phyloP scores from a whole-genome alignment of 2,329 filamentous ascomycete genomes.

The Huntiella savannae region DNA sequence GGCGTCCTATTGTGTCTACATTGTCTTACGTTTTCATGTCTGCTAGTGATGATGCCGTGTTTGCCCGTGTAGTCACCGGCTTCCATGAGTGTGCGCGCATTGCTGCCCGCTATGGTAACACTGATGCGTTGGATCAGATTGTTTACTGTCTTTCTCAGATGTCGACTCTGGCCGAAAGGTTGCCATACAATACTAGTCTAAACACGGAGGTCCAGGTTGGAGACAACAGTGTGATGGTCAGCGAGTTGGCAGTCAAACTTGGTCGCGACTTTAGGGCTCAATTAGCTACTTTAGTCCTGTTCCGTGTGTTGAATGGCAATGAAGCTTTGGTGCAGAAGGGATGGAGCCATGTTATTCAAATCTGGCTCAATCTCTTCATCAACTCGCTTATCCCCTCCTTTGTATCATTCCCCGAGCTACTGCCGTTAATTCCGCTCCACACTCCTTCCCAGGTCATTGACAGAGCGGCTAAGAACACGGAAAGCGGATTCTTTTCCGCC shows the following conservation, averaged over 20 bases:
- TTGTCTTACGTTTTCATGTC: conserved; percentile 98
- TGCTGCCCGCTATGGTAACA: conserved; percentile 64
- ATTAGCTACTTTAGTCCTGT: conserved; percentile 83
- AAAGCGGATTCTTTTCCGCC: conserved; percentile 77
- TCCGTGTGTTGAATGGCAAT: conserved; percentile 73
- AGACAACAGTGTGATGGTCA: conserved; percentile 93
- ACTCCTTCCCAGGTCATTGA: conserved; percentile 86
- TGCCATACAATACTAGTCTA: conserved; percentile 60
- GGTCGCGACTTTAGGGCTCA: conserved; percentile 87
- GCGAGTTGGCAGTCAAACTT: conserved; percentile 88
- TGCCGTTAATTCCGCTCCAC: conserved; percentile 73
- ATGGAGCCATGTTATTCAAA: conserved; percentile 71
- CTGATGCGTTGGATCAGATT: conserved; percentile 80
- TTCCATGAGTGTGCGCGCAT: conserved; percentile 95
- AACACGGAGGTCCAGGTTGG: conserved; percentile 93
- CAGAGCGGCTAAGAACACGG: conserved; percentile 55
- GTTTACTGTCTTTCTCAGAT: conserved; percentile 80
- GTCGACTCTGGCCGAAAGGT: conserved; percentile 63
- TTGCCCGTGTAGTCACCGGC: conserved; percentile 77
- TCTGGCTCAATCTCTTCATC: conserved; percentile 88
- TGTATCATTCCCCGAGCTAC: conserved; percentile 33
- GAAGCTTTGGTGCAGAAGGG: conserved; percentile 58
- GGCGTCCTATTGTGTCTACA: conserved; percentile 87
- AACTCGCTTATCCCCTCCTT: conserved; percentile 82
- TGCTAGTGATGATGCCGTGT: conserved; percentile 88